phyloP scores from a whole-genome alignment of 1,284 basidiomycete species.

The Ceratobasidium theobromae region DNA sequence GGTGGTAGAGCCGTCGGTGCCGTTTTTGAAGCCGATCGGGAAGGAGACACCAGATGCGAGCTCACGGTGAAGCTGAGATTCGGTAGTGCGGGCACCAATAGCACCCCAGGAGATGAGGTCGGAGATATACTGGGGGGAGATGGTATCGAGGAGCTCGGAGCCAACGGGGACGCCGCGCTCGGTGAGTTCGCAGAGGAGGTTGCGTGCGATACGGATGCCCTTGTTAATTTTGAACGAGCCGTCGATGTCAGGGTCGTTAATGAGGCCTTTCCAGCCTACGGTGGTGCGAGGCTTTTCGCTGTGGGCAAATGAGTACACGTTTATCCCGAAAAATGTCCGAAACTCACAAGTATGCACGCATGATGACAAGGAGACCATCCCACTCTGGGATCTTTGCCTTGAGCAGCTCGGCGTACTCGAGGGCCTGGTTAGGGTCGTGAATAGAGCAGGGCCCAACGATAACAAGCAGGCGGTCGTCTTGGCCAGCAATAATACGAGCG shows the following conservation, averaged over 20 bases:
- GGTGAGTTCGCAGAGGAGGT: conserved; percentile 87
- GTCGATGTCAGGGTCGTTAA: conserved; percentile 81
- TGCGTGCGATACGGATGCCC: conserved; percentile 83
- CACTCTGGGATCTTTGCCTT: conserved; percentile 69
- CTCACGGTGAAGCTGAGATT: conserved; percentile 91
- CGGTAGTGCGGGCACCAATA: conserved; percentile 95
- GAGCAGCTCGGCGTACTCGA: conserved; percentile 84
- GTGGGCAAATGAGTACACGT: conserved; percentile 1
- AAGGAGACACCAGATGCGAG: conserved; percentile 87
- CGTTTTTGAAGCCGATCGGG: conserved; percentile 98
- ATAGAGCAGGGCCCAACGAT: conserved; percentile 97
- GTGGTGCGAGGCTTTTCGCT: conserved; percentile 45
- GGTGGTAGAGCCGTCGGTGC: conserved; percentile 87
- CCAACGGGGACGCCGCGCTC: conserved; percentile 89
- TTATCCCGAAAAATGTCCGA: background rate
- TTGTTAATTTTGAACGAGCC: conserved; percentile 97
- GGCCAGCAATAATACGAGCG: conserved; percentile 76
- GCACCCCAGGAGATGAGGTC: conserved; percentile 93
- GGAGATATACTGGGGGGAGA: conserved; percentile 81
- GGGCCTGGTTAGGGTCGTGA: conserved; percentile 84
- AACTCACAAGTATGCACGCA: conserved; percentile 85
- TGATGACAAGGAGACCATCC: conserved; percentile 80
- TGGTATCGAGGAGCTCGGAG: conserved; percentile 92
- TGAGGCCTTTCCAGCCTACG: conserved; percentile 65
- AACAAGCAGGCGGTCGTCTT: conserved; percentile 84